Percentiles rank a stretch among this genome's conserved stretches.
Conservation (phyloP, 352 stramenopile genomes). For the Globisporangium rhizosaccharum region DNA sequence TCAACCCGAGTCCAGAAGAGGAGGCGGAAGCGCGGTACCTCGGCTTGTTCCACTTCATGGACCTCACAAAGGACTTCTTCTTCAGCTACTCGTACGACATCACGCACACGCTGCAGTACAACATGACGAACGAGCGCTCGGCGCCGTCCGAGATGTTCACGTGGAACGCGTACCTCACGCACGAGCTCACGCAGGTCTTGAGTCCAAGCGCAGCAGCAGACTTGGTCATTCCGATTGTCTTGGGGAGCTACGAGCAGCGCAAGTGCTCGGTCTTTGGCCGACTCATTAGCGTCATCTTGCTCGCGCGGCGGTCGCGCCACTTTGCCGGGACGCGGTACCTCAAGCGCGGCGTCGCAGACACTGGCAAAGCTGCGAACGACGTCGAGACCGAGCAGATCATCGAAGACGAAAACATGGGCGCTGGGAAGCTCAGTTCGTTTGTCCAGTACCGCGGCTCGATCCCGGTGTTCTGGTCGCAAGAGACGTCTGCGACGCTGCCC, state of each 20-base stretch:
- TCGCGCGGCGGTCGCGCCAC: slow-evolving; percentile 95
- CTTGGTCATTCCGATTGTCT: slow-evolving; percentile 86
- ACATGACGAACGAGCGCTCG: slow-evolving; percentile 88
- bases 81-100: slow-evolving; percentile 99
- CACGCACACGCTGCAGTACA: slow-evolving; percentile 96
- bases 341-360: slow-evolving; percentile 95
- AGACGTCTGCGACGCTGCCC: slow-evolving; percentile 95
- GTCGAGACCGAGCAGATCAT: slow-evolving; percentile 98
- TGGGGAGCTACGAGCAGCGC: slow-evolving; percentile 96
- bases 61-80: slow-evolving; percentile 99
- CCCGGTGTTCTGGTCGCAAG: slow-evolving; percentile 99
- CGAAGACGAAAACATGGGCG: slow-evolving; percentile 84
- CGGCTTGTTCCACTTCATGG: slow-evolving; percentile 97
- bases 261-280: slow-evolving; percentile 95
- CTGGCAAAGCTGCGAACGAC: slow-evolving; percentile 99
- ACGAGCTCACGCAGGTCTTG: slow-evolving; percentile 87
- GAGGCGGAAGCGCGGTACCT: slow-evolving; percentile 90
- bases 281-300: slow-evolving; percentile 93
- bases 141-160: slow-evolving; percentile 93
- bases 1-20: slow-evolving; percentile 80
- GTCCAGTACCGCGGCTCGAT: slow-evolving; percentile 98
- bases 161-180: slow-evolving; percentile 97
- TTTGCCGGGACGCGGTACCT: slow-evolving; percentile 99
- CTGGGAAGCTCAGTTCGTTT: slow-evolving; percentile 93
- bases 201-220: slow-evolving; percentile 81